Evolutionary conservation across 768 basidiomycete genomes (phyloP).

Genomic region (Trametes cingulata): DNA sequence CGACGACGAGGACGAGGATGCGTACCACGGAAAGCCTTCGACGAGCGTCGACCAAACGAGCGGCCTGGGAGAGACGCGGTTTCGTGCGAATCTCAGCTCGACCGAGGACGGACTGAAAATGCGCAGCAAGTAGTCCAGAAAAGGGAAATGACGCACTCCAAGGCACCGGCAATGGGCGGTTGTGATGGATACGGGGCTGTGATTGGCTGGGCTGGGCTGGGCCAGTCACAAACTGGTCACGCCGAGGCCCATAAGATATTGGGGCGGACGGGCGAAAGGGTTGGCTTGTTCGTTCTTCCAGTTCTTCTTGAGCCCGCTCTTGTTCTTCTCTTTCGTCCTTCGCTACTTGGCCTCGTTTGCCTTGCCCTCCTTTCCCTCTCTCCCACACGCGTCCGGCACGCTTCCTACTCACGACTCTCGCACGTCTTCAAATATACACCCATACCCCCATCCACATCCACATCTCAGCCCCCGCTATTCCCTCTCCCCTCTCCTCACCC

Average conservation of each 20-base stretch:
- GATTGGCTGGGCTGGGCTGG: slow-evolving; percentile 3
- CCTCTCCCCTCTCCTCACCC: slow-evolving; percentile 1
- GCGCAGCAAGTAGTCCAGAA: background rate
- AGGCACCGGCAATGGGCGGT: background rate
- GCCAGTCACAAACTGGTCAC: background rate
- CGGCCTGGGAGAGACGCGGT: no score
- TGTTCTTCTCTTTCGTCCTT: no score
- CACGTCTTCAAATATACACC: background rate
- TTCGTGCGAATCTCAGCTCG: no score
- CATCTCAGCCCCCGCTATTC: background rate
- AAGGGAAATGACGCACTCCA: background rate
- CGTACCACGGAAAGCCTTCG: no score
- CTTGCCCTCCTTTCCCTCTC: background rate
- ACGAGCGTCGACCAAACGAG: no score
- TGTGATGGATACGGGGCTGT: background rate
- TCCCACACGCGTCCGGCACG: background rate
- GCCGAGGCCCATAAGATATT: no score
- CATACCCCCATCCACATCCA: background rate
- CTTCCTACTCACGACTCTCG: background rate
- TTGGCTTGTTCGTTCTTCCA: no score
- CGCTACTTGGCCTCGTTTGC: background rate
- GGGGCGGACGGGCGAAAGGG: no score
- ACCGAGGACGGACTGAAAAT: no score
- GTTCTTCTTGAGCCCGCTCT: no score
- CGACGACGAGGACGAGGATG: no score